phyloP scores from a whole-genome alignment of 2,329 filamentous ascomycete species.

The Aspergillus pseudoglaucus region DNA sequence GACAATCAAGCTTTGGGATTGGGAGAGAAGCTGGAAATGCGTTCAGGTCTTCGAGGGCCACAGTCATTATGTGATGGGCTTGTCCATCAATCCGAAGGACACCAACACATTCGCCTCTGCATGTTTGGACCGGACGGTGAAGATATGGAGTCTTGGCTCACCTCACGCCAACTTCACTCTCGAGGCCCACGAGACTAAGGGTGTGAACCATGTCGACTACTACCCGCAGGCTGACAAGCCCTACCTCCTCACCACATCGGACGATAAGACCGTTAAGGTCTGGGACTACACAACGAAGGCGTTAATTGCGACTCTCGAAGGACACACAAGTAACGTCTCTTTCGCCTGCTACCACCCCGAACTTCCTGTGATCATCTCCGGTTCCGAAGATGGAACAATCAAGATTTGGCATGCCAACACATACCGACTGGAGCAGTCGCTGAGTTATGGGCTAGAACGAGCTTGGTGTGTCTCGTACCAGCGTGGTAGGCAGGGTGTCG shows the following conservation, averaged over 20 bases:
- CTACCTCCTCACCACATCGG: slow-evolving; percentile 92
- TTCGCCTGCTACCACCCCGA: slow-evolving; percentile 98
- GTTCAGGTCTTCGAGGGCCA: slow-evolving; percentile 96
- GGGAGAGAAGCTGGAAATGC: slow-evolving; percentile 98
- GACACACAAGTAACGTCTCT: slow-evolving; percentile 95
- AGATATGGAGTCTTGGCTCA: slow-evolving; percentile 94
- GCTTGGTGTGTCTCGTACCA: slow-evolving; percentile 98
- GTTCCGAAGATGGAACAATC: slow-evolving; percentile 93
- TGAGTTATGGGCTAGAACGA: slow-evolving; percentile 92
- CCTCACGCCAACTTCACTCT: slow-evolving; percentile 93
- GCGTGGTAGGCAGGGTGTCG: slow-evolving; percentile 86
- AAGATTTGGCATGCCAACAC: slow-evolving; percentile 99
- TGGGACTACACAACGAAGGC: slow-evolving; percentile 99
- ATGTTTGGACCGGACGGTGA: slow-evolving; percentile 92
- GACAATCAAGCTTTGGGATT: slow-evolving; percentile 98
- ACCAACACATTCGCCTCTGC: slow-evolving; percentile 90
- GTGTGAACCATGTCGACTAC: slow-evolving; percentile 95
- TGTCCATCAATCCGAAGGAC: slow-evolving; percentile 96
- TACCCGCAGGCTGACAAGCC: slow-evolving; percentile 63
- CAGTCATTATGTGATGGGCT: slow-evolving; percentile 92
- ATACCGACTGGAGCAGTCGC: slow-evolving; percentile 87
- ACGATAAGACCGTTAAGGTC: slow-evolving; percentile 93
- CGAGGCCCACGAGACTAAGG: slow-evolving; percentile 94
- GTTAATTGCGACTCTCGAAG: slow-evolving; percentile 90
- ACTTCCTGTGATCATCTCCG: slow-evolving; percentile 92